Base-by-base conservation (phyloP, 768 basidiomycete genomes). In the Lactarius evosmus region DNA sequence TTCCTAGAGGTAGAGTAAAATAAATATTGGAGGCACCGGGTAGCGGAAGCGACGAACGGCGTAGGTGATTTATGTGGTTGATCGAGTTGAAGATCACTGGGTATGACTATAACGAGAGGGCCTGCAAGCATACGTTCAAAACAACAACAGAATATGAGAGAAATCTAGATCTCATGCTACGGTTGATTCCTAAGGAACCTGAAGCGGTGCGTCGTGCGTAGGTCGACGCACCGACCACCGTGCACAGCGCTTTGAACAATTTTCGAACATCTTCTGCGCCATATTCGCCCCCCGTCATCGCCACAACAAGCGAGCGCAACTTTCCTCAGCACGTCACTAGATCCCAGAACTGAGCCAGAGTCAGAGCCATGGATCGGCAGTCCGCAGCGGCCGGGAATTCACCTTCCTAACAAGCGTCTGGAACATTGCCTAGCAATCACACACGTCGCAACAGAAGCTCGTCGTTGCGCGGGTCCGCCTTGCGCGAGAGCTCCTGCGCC, bases 241-340 rank as follows among this genome's bases (percentile, higher is more conserved):
- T 76, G 64, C 78, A 79, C 7, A 82, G 70, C 14, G 80, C 79
- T 65, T 84, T 82, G 60, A 83, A 82, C 52, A 82, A 72, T 56
- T 78, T 79, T 14, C 79, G 75, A 2, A 80, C 72, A 56, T 79
- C 80, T 40, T 84, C 80, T 1, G 81, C 82, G n/a, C 74, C 76
- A 66, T 82, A 82, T 30, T 75, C 76, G 32, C 80, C 79, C 3
- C 74, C 68, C 0, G 69, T 74, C 82, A 84, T 83, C n/a, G 79
- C 78, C 40, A 75, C 77, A 14, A 79, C 76, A 11, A 84, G 72
- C 0, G 79, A 72, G 41, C 76, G 78, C 62, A 82, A 71, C 60
- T 80, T 82, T 1, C 63, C 58, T 72, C 0, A 80, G 80, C 6
- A 80, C 74, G n/a, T n/a, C n/a, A n/a, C 80, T 82, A 33, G 6